Evolutionary conservation across 768 basidiomycete genomes (phyloP).

Genomic region (Pisolithus marmoratus): DNA sequence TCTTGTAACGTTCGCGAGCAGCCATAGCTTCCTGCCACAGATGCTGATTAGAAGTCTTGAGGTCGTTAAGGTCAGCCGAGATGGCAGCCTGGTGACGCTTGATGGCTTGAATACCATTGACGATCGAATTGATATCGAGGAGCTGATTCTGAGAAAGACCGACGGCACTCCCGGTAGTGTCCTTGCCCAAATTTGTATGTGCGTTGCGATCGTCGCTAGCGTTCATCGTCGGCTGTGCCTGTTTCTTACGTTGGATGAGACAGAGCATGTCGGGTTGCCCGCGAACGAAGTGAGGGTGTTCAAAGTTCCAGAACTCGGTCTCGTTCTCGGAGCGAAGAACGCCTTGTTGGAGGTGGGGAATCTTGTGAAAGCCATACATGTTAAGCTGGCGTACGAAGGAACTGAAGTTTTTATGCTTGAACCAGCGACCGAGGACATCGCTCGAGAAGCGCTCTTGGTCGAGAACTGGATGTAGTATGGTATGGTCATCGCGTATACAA

Average conservation of each 20-base stretch:
- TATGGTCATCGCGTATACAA: neutral
- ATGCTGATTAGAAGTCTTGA: slow-evolving; percentile 81
- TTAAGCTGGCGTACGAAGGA: slow-evolving; percentile 93
- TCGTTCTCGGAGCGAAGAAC: slow-evolving; percentile 80
- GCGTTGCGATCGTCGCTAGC: slow-evolving; percentile 24
- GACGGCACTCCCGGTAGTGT: slow-evolving; percentile 7
- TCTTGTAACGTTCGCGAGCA: slow-evolving; percentile 76
- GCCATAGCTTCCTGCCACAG: slow-evolving; percentile 91
- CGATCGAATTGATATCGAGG: slow-evolving; percentile 72
- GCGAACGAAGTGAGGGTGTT: slow-evolving; percentile 82
- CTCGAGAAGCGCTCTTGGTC: slow-evolving; percentile 88
- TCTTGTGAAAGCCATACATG: slow-evolving; percentile 97
- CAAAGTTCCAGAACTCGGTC: slow-evolving; percentile 87
- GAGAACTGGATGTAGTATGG: slow-evolving; percentile 50
- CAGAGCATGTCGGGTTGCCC: slow-evolving; percentile 85
- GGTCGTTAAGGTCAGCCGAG: slow-evolving; percentile 78
- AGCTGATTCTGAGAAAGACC: slow-evolving; percentile 43
- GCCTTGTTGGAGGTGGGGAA: slow-evolving; percentile 93
- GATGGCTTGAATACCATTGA: slow-evolving; percentile 79
- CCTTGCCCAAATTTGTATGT: neutral
- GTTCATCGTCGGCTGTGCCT: slow-evolving; percentile 24
- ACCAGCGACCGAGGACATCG: slow-evolving; percentile 88
- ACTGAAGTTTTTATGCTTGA: slow-evolving; percentile 97
- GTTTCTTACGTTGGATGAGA: slow-evolving; percentile 82
- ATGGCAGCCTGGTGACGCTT: slow-evolving; percentile 93